Base-by-base conservation (phyloP, 805 yeast species). In the Metschnikowia chrysomelidarum region DNA sequence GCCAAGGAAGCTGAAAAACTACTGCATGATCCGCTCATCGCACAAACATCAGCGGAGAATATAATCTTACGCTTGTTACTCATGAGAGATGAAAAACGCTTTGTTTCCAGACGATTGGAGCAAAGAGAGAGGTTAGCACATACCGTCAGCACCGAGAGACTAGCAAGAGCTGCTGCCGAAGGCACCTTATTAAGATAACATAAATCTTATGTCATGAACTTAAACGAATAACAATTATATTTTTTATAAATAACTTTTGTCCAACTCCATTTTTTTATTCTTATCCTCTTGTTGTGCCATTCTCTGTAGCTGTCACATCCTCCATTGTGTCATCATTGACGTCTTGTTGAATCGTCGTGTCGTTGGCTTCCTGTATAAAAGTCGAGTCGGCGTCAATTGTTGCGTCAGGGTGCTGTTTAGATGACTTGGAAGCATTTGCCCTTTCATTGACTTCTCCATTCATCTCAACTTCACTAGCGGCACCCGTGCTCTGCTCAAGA, bases 21-120 rank as follows among this genome's bases (percentile, higher is more conserved):
- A 29, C 50, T 30, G 41, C 32, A 49, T 4, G 70, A 70, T 27
- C 75, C 53, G 2, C 51, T 61, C 5, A 54, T 62, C n/a, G 64
- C 68, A 0, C 69, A 67, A 33, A 56, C 64, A 2, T 48, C 55
- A 4, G 71, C 75, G 5, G 89, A 85, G 47, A 87, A 87, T 47
- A 71, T 87, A 9, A 68, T 89, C 5, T 59, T 91, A 41, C 70
- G 97, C 32, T 68, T 87, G 11, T 55, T 91, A 35, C 60, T 88
- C 17, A 68, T 88, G 24, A 76, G 80, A 40, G 85, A 78, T 15
- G 81, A 82, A 32, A 62, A 65, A 25, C 69, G 69, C 1, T 82
- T 69, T 53, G 87, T 86, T 3, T 67, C 73, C 7, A 64, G 67
- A 41, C 66, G 87, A 30, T 53, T 86, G 24, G 76, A 73, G 16